Evolutionary conservation across 331 rosid genomes (phyloP).

Genomic region (Prunus yedoensis): DNA sequence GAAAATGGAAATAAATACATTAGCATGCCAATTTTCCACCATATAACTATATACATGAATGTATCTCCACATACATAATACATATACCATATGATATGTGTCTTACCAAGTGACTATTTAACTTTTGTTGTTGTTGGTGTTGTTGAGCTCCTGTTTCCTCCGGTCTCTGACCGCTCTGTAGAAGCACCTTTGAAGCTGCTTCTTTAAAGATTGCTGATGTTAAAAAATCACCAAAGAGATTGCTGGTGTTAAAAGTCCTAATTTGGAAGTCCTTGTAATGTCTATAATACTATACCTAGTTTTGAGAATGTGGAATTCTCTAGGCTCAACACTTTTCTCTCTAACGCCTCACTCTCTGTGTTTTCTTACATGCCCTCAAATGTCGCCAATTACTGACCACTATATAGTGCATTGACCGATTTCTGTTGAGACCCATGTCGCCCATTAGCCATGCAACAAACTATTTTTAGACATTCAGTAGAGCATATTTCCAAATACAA

Average conservation of each 20-base stretch:
- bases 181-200: not conserved
- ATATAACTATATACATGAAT: not conserved
- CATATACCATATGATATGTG: not conserved
- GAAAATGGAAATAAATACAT: not conserved
- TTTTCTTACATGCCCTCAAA: not conserved
- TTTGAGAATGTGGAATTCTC: slow-evolving; percentile 2
- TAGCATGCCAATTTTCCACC: not conserved
- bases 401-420: not conserved
- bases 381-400: not conserved
- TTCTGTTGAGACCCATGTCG: not conserved
- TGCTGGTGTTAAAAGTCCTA: not conserved
- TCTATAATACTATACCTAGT: not conserved
- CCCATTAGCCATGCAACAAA: too few relatives aligned
- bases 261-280: not conserved
- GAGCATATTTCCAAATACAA: too few relatives aligned
- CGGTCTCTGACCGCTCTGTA: not conserved
- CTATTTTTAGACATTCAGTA: too few relatives aligned
- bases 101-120: not conserved
- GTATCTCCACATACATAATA: too few relatives aligned
- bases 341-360: not conserved
- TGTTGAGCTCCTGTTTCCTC: not conserved
- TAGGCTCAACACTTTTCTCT: slow-evolving; percentile 12
- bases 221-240: not conserved
- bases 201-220: not conserved
- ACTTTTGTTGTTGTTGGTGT: not conserved